phyloP scores from a whole-genome alignment of 2,329 filamentous ascomycete species.

The Alternaria rosae region DNA sequence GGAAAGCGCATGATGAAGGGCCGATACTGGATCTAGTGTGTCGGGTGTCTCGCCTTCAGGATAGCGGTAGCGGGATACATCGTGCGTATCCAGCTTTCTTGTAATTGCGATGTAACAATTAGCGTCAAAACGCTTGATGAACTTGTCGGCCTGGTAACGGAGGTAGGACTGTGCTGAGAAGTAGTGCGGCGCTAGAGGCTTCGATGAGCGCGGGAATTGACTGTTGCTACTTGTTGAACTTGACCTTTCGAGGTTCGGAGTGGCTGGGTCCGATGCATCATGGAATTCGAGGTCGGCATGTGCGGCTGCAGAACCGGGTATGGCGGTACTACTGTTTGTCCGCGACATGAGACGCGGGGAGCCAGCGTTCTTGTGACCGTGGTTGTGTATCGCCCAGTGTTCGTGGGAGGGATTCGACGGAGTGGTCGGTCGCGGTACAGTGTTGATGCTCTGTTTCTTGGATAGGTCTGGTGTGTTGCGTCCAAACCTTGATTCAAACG shows the following conservation, averaged over 20 bases:
- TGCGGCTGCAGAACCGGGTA: constrained; percentile 28
- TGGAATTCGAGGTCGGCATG: constrained; percentile 58
- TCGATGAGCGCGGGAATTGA: constrained; percentile 44
- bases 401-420: constrained; percentile 50
- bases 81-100: constrained; percentile 95
- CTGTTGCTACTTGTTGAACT: constrained; percentile 17
- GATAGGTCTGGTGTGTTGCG: constrained; percentile 89
- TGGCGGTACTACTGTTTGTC: constrained; percentile 41
- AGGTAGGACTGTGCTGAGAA: constrained; percentile 98
- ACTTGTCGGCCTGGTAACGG: constrained; percentile 94
- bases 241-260: constrained; percentile 32
- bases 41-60: constrained; percentile 42
- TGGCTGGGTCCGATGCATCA: constrained; percentile 47
- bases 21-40: constrained; percentile 62
- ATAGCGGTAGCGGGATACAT: constrained; percentile 80
- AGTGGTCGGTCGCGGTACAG: constrained; percentile 60
- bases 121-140: constrained; percentile 94
- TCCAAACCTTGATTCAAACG: constrained; percentile 94
- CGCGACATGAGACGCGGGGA: constrained; percentile 52
- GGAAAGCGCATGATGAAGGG: constrained; percentile 71
- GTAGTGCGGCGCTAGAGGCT: constrained; percentile 69
- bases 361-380: constrained; percentile 58
- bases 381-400: constrained; percentile 62
- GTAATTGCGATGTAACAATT: constrained; percentile 99
- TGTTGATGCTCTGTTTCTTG: constrained; percentile 82